Conservation (phyloP, 2,329 filamentous ascomycete genomes). For the Grosmannia huntii region DNA sequence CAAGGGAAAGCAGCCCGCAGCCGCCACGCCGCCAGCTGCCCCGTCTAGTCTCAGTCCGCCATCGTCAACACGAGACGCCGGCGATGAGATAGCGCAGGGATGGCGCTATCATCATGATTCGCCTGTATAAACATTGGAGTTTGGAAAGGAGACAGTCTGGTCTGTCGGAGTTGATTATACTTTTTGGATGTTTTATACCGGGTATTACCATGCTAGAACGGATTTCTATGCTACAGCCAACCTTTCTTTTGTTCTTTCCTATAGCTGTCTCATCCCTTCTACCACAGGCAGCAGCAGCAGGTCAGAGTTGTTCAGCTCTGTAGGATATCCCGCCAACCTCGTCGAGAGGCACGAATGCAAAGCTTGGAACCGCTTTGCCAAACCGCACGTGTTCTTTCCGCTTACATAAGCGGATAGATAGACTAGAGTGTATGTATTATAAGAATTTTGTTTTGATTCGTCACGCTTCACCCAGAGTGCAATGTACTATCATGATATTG, state of each 20-base stretch:
- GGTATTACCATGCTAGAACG: background rate
- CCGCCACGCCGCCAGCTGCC: background rate
- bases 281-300: background rate
- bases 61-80: background rate
- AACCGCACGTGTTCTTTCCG: background rate
- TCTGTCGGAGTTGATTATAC: background rate
- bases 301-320: background rate
- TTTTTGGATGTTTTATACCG: background rate
- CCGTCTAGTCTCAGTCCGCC: no score
- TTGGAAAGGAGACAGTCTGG: background rate
- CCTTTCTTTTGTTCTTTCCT: background rate
- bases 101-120: background rate
- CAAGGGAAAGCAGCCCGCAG: constrained; percentile 6
- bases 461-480: no score
- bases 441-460: no score
- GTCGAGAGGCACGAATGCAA: background rate
- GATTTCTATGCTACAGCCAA: background rate
- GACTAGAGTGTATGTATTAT: no score
- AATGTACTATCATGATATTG: no score
- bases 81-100: background rate
- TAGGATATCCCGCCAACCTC: background rate
- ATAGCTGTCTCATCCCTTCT: no score
- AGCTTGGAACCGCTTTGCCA: background rate
- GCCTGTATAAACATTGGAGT: constrained; percentile 6
- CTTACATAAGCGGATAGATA: no score